These are phyloP conservation scores for Calonectria pteridis DNA, from an alignment of 2,329 filamentous ascomycete genomes.

Conservation along the genomic window DNA sequence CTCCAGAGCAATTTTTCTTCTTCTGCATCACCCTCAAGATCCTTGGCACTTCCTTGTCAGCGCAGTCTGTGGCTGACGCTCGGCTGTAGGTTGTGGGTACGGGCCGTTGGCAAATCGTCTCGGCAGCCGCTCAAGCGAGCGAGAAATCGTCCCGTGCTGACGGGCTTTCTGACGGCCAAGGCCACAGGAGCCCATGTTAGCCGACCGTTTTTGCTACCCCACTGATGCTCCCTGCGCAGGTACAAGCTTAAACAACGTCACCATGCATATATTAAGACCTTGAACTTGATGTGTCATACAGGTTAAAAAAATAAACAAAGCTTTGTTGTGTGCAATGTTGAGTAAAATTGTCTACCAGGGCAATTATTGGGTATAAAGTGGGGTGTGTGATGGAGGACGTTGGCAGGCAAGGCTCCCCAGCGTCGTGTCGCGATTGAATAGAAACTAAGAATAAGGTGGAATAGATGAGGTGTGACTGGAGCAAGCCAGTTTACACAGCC, in stretches of 20 bases:
- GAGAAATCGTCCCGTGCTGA: neutral
- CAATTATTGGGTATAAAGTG: slow-evolving; percentile 46
- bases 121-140: neutral
- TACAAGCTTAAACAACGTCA: slow-evolving; percentile 6
- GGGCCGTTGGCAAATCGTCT: slow-evolving; percentile 10
- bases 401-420: slow-evolving; percentile 36
- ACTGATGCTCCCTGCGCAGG: slow-evolving; percentile 8
- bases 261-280: neutral
- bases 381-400: slow-evolving; percentile 26
- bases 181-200: neutral
- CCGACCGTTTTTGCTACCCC: slow-evolving; percentile 9
- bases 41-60: neutral
- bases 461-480: neutral
- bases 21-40: neutral
- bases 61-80: slow-evolving; percentile 10
- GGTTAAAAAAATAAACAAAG: neutral
- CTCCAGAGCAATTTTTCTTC: neutral
- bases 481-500: slow-evolving; percentile 24
- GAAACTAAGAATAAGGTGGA: slow-evolving; percentile 41
- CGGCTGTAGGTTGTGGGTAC: slow-evolving; percentile 21
- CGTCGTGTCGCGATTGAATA: slow-evolving; percentile 40
- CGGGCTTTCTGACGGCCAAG: neutral
- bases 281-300: neutral
- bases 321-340: slow-evolving; percentile 45
- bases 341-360: slow-evolving; percentile 50